A percentile compares a stretch with the other conserved stretches of the same genome.
phyloP scores from a whole-genome alignment of 129 eudicot species.

The Flaveria brownii region DNA sequence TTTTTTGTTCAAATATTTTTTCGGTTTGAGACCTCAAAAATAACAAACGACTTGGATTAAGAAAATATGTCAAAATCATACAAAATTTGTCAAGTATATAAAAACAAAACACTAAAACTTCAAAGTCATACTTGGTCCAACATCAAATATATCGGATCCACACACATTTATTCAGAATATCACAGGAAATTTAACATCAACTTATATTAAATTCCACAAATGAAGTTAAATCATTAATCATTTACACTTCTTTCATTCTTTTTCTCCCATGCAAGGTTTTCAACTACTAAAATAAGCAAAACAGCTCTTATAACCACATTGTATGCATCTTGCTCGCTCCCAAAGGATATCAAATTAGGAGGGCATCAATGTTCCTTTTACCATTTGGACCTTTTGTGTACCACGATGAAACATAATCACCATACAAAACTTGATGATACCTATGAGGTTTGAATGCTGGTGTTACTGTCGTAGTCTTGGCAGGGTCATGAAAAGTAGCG shows the following conservation, averaged over 20 bases:
- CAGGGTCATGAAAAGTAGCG: constrained; percentile 96
- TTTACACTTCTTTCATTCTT: not conserved
- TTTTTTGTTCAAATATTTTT: too few relatives aligned
- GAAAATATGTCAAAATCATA: not conserved
- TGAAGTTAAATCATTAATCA: constrained; percentile 1
- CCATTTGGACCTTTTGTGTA: constrained; percentile 99
- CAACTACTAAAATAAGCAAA: not conserved
- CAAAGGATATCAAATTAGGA: constrained; percentile 29
- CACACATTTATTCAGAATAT: constrained; percentile 10
- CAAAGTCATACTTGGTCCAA: constrained; percentile 1
- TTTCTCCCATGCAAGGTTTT: not conserved
- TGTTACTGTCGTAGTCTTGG: constrained; percentile 54
- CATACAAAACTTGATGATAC: constrained; percentile 67
- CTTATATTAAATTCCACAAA: not conserved
- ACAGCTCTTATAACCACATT: not conserved
- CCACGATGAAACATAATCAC: constrained; percentile 87
- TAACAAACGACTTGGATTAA: not conserved
- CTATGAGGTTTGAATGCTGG: constrained; percentile 68
- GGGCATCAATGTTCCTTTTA: constrained; percentile 84
- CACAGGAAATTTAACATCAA: not conserved
- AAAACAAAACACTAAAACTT: not conserved
- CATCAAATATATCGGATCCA: not conserved
- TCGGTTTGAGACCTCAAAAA: too few relatives aligned
- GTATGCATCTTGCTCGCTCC: constrained; percentile 5
- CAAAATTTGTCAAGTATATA: not conserved